These are phyloP conservation scores for Citrullus colocynthis DNA, from an alignment of 306 rosid genomes.

Conservation along the genomic window DNA sequence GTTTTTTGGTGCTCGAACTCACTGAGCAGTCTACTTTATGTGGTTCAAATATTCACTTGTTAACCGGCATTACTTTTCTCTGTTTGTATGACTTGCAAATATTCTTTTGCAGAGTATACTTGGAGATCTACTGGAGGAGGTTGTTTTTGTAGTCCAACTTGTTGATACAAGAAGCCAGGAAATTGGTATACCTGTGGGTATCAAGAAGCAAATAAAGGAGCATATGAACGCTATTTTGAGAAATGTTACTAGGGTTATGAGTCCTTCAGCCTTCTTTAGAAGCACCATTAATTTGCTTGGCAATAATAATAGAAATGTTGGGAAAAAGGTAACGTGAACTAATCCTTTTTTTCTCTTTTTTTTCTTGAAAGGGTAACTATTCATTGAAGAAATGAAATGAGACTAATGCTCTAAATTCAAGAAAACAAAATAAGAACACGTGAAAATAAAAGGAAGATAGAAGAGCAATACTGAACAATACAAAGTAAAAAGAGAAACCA, in stretches of 20 bases:
- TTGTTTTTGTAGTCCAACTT: slow-evolving; percentile 43
- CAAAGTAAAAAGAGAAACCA: too few species aligned
- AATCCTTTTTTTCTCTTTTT: not conserved
- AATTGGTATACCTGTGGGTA: slow-evolving; percentile 21
- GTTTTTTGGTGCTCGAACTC: not conserved
- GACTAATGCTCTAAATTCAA: too few species aligned
- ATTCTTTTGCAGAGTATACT: slow-evolving; percentile 36
- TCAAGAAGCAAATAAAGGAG: slow-evolving; percentile 57
- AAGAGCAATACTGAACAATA: too few species aligned
- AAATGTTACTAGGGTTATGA: slow-evolving; percentile 33
- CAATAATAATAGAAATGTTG: slow-evolving; percentile 40
- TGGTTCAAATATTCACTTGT: not conserved
- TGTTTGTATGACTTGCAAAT: not conserved
- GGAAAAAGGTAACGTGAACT: slow-evolving; percentile 43
- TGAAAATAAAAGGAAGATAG: too few species aligned
- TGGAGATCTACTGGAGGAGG: slow-evolving; percentile 60
- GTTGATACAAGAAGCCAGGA: slow-evolving; percentile 46
- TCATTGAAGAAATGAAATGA: too few species aligned
- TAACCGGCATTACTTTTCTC: not conserved
- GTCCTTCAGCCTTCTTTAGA: slow-evolving; percentile 47
- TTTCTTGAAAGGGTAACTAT: too few species aligned
- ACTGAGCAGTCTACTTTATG: not conserved
- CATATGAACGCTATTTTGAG: slow-evolving; percentile 42
- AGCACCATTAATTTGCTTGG: slow-evolving; percentile 56
- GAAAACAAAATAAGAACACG: too few species aligned